Conservation (phyloP, 495 filamentous ascomycete genomes). For the Pyronema domesticum region DNA sequence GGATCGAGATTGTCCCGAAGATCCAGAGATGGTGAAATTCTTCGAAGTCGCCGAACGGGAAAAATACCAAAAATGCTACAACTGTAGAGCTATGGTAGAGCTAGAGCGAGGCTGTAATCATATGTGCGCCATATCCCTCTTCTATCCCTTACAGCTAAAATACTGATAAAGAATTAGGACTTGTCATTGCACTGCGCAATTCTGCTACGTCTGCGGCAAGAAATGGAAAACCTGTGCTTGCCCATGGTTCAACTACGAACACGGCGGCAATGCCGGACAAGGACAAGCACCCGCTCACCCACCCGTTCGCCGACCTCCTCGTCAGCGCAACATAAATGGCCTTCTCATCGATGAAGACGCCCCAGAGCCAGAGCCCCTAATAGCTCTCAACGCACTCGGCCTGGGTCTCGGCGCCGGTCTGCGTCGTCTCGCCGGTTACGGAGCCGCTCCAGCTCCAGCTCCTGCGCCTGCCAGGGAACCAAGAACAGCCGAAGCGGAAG, state of each 20-base stretch:
- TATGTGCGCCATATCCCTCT: slow-evolving; percentile 39
- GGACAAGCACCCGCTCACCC: not conserved
- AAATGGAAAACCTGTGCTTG: slow-evolving; percentile 74
- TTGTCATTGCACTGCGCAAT: slow-evolving; percentile 54
- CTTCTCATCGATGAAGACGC: slow-evolving; percentile 19
- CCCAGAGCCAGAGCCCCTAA: slow-evolving; percentile 15
- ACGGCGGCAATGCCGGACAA: slow-evolving; percentile 29
- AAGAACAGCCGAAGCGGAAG: slow-evolving; percentile 4
- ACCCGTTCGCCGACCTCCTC: not conserved
- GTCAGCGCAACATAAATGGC: not conserved
- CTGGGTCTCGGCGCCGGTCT: slow-evolving; percentile 19
- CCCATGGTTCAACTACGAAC: slow-evolving; percentile 56
- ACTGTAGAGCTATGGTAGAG: slow-evolving; percentile 59
- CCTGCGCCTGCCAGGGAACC: slow-evolving; percentile 10
- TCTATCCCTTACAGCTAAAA: not conserved
- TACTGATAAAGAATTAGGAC: not conserved
- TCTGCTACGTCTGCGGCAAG: slow-evolving; percentile 62
- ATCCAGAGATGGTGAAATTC: slow-evolving; percentile 46
- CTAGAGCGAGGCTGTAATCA: slow-evolving; percentile 68
- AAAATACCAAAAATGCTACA: slow-evolving; percentile 61
- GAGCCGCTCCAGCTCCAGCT: not conserved
- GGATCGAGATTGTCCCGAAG: slow-evolving; percentile 47
- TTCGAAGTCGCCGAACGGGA: slow-evolving; percentile 49
- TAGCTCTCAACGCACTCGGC: slow-evolving; percentile 17
- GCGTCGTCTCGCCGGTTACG: slow-evolving; percentile 21